Evolutionary conservation across 2,329 filamentous ascomycete species (phyloP).

Genomic region (Alternaria brassicae): DNA sequence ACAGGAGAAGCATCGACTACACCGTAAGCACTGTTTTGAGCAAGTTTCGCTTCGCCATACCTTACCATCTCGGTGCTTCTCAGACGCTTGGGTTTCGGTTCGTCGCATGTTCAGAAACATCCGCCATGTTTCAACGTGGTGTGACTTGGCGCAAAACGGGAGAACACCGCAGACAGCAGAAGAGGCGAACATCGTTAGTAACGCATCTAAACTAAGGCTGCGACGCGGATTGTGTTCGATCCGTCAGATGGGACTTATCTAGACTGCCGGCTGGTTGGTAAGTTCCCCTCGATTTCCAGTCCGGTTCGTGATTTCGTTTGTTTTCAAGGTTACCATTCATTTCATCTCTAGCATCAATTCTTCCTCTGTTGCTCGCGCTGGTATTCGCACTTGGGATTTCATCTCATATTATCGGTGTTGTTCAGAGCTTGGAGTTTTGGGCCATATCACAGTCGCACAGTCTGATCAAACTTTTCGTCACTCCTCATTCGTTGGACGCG

Average conservation of each 20-base stretch:
- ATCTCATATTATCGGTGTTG: neutral
- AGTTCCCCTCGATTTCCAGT: neutral
- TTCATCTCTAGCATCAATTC: neutral
- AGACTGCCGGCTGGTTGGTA: neutral
- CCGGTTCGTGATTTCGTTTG: neutral
- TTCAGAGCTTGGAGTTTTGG: neutral
- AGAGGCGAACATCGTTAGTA: conserved; percentile 6
- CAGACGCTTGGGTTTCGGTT: conserved; percentile 9
- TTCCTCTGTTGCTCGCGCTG: neutral
- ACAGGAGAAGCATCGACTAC: neutral
- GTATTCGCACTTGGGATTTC: neutral
- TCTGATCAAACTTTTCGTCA: conserved; percentile 7
- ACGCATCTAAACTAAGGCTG: conserved; percentile 2
- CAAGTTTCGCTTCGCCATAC: neutral
- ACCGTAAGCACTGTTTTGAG: conserved; percentile 7
- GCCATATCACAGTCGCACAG: conserved; percentile 1
- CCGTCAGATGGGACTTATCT: neutral
- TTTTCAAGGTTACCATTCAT: neutral
- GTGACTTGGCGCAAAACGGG: conserved; percentile 10
- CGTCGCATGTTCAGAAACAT: conserved; percentile 15
- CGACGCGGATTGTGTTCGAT: conserved; percentile 7
- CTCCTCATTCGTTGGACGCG: conserved; percentile 10
- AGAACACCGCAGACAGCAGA: neutral
- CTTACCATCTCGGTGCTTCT: neutral
- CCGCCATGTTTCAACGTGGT: conserved; percentile 17